Evolutionary conservation across 108 stramenopile genomes (phyloP), one percentile per base, ranked within the genome.

Genomic region (Cyclotella cryptica): DNA sequence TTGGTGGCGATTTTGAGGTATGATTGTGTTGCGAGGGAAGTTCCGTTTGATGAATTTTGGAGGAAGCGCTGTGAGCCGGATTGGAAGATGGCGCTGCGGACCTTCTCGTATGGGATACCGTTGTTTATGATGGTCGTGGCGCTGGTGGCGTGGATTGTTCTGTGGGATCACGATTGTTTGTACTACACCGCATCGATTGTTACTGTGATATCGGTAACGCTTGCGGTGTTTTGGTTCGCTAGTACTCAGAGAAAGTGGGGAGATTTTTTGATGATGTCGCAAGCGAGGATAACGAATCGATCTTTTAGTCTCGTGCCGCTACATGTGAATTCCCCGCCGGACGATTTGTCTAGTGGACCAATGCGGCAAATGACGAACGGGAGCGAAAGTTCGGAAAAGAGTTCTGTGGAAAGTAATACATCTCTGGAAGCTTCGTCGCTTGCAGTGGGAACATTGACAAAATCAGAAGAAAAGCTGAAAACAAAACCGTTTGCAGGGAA

Each of bases 1-100:
- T 71, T 92, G 27, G 91, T 92, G 43, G 88, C 91, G 22, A 90
- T 92, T 70, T 69, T 92, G 71, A 78, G 88, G 67, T 91, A 91
- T 71, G 88, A 91, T 65, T 87, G 86, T 40, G 87, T 87, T 19
- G 54, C 41, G 35, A 41, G 85, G 53, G 74, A 87, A 24, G 74
- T 78, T n/a, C 74, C 88, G 28, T 90, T 86, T 78, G 66, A 81
- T 35, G 84, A 87, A 41, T 91, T 91, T 66, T 91, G 90, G 90
- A 77, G 67, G 45, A 84, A 78, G 57, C 44, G 90, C 46, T 90
- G 90, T 64, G 90, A 90, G 46, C 66, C 75, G 8, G 90, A 91
- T 74, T 91, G 86, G 86, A 78, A 76, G 17, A 59, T 88, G 45
- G 75, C 89, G 21, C 69, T 89, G 69, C 60, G 87, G 43, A 58